Evolutionary conservation across 2,329 filamentous ascomycete genomes (phyloP), one percentile per base, ranked within the genome.

Genomic region (Knoxdaviesia proteae): DNA sequence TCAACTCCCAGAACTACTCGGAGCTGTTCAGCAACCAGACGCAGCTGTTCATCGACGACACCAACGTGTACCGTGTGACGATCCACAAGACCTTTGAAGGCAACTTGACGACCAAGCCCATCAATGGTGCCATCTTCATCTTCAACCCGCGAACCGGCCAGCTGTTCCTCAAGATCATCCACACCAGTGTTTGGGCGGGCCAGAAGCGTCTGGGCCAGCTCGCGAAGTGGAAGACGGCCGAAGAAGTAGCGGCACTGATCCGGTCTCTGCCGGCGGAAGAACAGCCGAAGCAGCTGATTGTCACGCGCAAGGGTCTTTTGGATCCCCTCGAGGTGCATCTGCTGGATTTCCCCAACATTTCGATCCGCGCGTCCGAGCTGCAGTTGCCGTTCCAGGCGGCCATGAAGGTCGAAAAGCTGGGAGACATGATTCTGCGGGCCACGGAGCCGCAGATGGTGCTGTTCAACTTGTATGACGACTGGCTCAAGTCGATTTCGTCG

Each of bases 71-170:
- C 58, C 87, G 90, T 65, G 90, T 98, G 47, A 98, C 90, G 0
- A 98, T 98, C 48, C 90, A 98, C 69, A 98, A 98, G 74, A 98
- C 90, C 0, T 98, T 98, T 48, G 90, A 98, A 61, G 90, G 90
- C 53, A 98, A 98, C 57, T 68, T 98, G 73, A 98, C 90, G 0
- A 98, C 90, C 2, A 98, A 98, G 62, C 90, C 90, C 4, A 98
- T 98, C 69, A 98, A 98, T 58, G 90, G 90, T 57, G 90, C 92
- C 39, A 96, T 98, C 58, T 98, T 98, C 68, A 98, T 98, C 56
- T 96, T 98, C 74, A 98, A 98, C 58, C 90, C 92, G n/a, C 77
- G 88, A 45, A 98, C 90, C 42, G 90, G 90, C 41, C 90, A 98
- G 56, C 64, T 98, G 36, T 98, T 98, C 75, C 63, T 98, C 56